Base-by-base conservation (phyloP, 768 basidiomycete species). In the Leucocoprinus leucothites region DNA sequence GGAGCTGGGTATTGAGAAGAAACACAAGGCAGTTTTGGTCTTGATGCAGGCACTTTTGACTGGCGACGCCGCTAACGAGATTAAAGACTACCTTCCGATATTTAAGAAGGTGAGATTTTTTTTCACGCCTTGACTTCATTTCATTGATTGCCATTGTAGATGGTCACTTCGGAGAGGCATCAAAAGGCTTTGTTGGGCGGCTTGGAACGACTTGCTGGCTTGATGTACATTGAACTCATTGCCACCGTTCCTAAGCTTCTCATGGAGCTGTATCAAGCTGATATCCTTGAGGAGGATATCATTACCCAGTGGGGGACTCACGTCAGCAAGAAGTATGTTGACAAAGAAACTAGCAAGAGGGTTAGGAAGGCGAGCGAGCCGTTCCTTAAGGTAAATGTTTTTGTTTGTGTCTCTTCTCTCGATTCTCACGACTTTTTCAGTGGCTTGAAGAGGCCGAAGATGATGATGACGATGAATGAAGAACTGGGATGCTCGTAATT, bases 321-420 rank as follows among this genome's bases (percentile, higher is more conserved):
- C 63, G 92, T 94, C 67, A 91, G 88, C 73, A 96, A 90, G 80
- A 97, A 98, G 75, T 96, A 93, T 66, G 91, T 94, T 43, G 91
- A 96, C 71, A 94, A 89, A 72, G 94, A 98, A 24, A 88, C 83
- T 44, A 91, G 89, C 70, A 98, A 98, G 83, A 94, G 85, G 72
- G 94, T 99, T 49, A 80, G 95, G 63, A 96, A 95, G 77, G 94
- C 94, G 11, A 89, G 90, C 60, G 94, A 92, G 68, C 94, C 95
- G 0, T 98, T 98, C 78, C 74, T 98, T 66, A 94, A 94, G 80
- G 90, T 90, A 59, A 46, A 77, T 63, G 38, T 16, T 35, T 22
- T 3, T 25, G 25, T 19, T 53, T 24, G 36, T 5, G 31, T 31
- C 11, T 31, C 31, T 19, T 51, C 48, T 13, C 24, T 48, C 13